These are phyloP conservation scores for Trichoderma virens DNA, from an alignment of 495 filamentous ascomycete genomes.

Conservation along the genomic window DNA sequence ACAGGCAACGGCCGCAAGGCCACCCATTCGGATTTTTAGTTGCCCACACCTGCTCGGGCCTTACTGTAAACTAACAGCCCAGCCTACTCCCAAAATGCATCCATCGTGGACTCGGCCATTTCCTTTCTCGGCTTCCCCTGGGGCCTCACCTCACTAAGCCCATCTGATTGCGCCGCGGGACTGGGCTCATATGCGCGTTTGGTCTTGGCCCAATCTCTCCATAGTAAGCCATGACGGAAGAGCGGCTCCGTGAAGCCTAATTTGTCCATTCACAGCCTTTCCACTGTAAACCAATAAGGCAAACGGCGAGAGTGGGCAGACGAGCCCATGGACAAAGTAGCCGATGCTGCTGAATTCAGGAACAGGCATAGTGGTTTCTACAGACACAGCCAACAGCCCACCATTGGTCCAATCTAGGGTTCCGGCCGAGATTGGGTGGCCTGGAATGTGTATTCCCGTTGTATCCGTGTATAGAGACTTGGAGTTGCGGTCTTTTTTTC, in stretches of 20 bases:
- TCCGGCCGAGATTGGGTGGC: neutral
- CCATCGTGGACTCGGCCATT: conserved; percentile 7
- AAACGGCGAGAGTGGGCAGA: conserved; percentile 3
- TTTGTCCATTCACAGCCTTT: neutral
- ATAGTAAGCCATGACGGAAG: neutral
- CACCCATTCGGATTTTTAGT: neutral
- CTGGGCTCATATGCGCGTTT: neutral
- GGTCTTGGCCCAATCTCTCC: neutral
- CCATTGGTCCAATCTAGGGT: neutral
- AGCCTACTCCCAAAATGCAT: neutral
- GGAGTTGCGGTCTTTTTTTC: neutral
- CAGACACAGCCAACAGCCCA: neutral
- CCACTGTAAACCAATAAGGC: neutral
- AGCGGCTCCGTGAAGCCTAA: neutral
- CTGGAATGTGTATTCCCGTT: neutral
- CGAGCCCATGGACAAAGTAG: neutral
- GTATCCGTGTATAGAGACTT: neutral
- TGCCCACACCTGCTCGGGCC: neutral
- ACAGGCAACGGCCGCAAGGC: neutral
- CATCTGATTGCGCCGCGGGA: neutral
- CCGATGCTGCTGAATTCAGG: neutral
- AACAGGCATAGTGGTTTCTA: neutral
- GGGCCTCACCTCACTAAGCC: neutral
- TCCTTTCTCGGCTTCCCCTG: neutral
- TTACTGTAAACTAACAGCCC: neutral